Percentiles rank a stretch among this genome's conserved stretches.
Conservation (phyloP, 2,329 filamentous ascomycete species). For the Annulohypoxylon truncatum region DNA sequence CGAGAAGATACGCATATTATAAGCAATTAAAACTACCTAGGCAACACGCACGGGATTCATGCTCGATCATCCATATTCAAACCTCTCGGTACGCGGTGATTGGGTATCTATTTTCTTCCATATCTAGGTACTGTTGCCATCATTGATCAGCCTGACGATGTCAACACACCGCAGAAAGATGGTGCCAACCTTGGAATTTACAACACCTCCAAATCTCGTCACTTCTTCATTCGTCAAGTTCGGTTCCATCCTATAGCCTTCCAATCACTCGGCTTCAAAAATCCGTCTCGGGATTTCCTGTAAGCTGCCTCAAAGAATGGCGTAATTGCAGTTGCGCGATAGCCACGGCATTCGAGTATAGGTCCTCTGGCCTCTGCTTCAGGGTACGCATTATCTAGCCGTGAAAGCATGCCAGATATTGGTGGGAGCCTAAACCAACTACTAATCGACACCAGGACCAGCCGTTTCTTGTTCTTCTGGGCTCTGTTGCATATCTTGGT, state of each 20-base stretch:
- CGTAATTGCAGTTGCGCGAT: background rate
- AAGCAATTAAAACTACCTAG: background rate
- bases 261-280: slow-evolving; percentile 6
- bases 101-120: slow-evolving; percentile 41
- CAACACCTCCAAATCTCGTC: slow-evolving; percentile 32
- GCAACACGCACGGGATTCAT: background rate
- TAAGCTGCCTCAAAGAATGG: background rate
- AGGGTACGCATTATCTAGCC: background rate
- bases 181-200: slow-evolving; percentile 31
- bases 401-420: slow-evolving; percentile 1
- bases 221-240: slow-evolving; percentile 19
- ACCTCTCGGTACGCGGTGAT: slow-evolving; percentile 27
- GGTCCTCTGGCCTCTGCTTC: background rate
- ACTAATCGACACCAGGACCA: background rate
- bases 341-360: slow-evolving; percentile 3
- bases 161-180: slow-evolving; percentile 31
- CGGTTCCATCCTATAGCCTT: slow-evolving; percentile 9
- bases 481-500: background rate
- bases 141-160: slow-evolving; percentile 26
- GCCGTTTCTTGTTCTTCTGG: slow-evolving; percentile 2
- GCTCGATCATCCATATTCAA: slow-evolving; percentile 31
- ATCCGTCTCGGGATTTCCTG: slow-evolving; percentile 2
- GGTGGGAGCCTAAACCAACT: background rate
- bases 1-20: background rate
- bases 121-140: slow-evolving; percentile 29